Evolutionary conservation across 1,139 yeast genomes (phyloP), one percentile per base, ranked within the genome.

Genomic region (Groenewaldozyma sp.): DNA sequence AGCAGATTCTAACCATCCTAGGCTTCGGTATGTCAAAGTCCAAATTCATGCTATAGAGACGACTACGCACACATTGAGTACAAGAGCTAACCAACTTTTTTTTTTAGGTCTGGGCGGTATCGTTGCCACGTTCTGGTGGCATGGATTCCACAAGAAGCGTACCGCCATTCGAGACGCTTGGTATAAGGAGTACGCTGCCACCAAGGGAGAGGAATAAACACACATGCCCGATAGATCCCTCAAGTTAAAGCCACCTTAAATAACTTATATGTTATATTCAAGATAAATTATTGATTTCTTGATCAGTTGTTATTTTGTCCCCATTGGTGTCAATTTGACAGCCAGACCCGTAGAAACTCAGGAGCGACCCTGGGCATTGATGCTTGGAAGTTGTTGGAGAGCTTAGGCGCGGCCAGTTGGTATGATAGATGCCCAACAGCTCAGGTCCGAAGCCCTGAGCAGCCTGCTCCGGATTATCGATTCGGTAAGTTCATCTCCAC

Each of bases 121-220:
- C 18, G 14, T 18, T n/a, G 20, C 20, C 4, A 17, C 33, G n/a
- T 6, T 29, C 14, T 29, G 33, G 33, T 29, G 33, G 33, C 34
- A 28, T 35, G 47, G 74, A 28, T 67, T 64, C 72, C 96, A 87
- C 79, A 77, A 73, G 68, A 76, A 79, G 35, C 54, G 71, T 51
- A 80, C 84, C 47, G 72, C 71, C 52, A 73, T 68, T 60, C 83
- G 95, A 73, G 96, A 88, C 63, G 79, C 77, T 46, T 86, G 77
- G 76, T 88, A 88, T 66, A 80, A 83, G 50, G 71, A 80, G 45
- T 77, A 77, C 61, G 76, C 78, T 55, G 80, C 82, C 71, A 75
- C 80, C 69, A 79, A 75, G 60, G 74, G 74, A 53, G 86, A 48
- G 38, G 52, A 48, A 21, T 29, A 28, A 35, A 35, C 24, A n/a